Conservation (phyloP, 2,329 filamentous ascomycete genomes). For the Emergomyces africanus region DNA sequence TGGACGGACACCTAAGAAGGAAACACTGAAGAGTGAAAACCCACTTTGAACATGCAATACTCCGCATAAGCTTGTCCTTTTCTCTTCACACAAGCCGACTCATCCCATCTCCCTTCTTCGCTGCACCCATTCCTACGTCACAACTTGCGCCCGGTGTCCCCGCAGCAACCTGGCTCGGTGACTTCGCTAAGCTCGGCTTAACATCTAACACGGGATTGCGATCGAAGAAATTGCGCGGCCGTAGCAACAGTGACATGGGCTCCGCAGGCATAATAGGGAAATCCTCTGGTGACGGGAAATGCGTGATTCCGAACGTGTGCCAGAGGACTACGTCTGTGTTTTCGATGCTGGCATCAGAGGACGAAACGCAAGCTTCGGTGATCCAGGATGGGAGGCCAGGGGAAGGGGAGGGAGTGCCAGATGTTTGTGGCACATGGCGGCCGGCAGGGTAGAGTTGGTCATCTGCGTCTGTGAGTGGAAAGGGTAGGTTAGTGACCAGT, state of each 20-base stretch:
- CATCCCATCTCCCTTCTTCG: constrained; percentile 25
- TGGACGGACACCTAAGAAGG: not conserved
- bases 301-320: constrained; percentile 86
- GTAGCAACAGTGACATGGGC: constrained; percentile 66
- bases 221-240: constrained; percentile 72
- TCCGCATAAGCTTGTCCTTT: not conserved
- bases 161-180: constrained; percentile 52
- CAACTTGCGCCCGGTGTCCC: constrained; percentile 24
- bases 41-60: not conserved
- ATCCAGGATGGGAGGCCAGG: constrained; percentile 66
- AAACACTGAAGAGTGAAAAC: not conserved
- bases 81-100: constrained; percentile 21
- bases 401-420: constrained; percentile 64
- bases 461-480: constrained; percentile 50
- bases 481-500: constrained; percentile 3
- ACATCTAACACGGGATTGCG: constrained; percentile 72
- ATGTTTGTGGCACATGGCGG: constrained; percentile 78
- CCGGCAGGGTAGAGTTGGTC: constrained; percentile 75
- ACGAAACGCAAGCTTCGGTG: constrained; percentile 42
- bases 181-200: constrained; percentile 59
- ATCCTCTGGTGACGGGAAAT: constrained; percentile 82
- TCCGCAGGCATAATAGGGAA: constrained; percentile 86
- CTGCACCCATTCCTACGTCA: constrained; percentile 7
- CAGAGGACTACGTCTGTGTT: constrained; percentile 82
- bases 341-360: constrained; percentile 56